These are phyloP conservation scores for Neohortaea acidophila DNA, from an alignment of 495 filamentous ascomycete species.

Conservation along the genomic window DNA sequence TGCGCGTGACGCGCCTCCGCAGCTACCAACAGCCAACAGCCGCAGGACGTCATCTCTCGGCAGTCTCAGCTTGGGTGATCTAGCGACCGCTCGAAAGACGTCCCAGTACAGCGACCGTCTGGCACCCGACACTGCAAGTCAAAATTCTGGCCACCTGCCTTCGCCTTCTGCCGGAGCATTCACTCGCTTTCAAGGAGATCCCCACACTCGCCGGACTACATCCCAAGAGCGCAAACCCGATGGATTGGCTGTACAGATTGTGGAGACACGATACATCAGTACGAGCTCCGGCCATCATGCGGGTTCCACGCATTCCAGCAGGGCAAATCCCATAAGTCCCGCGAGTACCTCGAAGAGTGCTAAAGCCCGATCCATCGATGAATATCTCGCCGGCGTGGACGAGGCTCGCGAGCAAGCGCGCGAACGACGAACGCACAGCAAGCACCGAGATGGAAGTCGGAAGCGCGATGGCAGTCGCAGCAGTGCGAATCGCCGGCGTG, in stretches of 20 bases:
- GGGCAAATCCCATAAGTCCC: conserved; percentile 23
- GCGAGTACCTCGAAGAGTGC: conserved; percentile 23
- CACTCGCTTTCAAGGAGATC: conserved; percentile 41
- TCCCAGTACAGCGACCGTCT: conserved; percentile 3
- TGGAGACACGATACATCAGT: conserved; percentile 11
- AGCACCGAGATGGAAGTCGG: conserved; percentile 30
- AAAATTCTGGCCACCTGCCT: conserved; percentile 28
- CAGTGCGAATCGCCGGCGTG: conserved; percentile 35
- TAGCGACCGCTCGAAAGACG: conserved; percentile 10
- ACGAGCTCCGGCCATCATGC: background rate
- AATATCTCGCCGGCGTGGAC: conserved; percentile 78
- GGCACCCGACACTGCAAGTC: background rate
- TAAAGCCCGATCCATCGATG: conserved; percentile 53
- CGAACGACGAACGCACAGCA: conserved; percentile 31
- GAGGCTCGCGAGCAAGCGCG: conserved; percentile 50
- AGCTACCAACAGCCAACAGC: background rate
- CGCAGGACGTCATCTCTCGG: conserved; percentile 6
- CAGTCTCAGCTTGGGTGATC: conserved; percentile 13
- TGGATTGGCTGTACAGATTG: conserved; percentile 43
- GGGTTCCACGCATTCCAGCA: background rate
- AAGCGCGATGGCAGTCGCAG: conserved; percentile 28
- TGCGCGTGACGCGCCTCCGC: conserved; percentile 7
- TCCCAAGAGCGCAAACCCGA: conserved; percentile 70
- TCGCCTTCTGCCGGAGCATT: conserved; percentile 43
- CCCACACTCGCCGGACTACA: conserved; percentile 33